These are phyloP conservation scores for Mycena metata DNA, from an alignment of 768 basidiomycete species.

Conservation along the genomic window DNA sequence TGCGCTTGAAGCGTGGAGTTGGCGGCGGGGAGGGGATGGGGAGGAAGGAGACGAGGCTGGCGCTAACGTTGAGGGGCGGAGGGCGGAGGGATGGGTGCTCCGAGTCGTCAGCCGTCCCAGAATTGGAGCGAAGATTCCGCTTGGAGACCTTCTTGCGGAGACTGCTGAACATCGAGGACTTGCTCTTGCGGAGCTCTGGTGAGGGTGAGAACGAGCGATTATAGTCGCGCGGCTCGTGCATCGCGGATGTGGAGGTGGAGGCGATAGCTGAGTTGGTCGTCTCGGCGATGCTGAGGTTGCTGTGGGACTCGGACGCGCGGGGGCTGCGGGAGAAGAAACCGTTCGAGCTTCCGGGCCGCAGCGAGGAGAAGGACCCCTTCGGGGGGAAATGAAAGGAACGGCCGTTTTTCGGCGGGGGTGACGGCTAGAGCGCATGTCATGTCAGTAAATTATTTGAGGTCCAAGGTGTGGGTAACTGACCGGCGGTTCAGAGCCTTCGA, in stretches of 20 bases:
- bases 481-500: conserved; percentile 30
- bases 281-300: conserved; percentile 37
- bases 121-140: conserved; percentile 53
- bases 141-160: conserved; percentile 57
- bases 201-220: conserved; percentile 37
- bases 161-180: conserved; percentile 62
- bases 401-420: conserved; percentile 41
- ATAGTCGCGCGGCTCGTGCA: conserved; percentile 26
- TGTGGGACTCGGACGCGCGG: conserved; percentile 39
- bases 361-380: conserved; percentile 44
- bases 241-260: conserved; percentile 23
- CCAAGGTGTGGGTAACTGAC: conserved; percentile 13
- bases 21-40: conserved; percentile 34
- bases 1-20: conserved; percentile 40
- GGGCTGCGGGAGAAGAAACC: conserved; percentile 34
- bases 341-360: conserved; percentile 35
- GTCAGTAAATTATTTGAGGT: conserved; percentile 6
- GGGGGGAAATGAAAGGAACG: conserved; percentile 44
- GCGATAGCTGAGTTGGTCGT: conserved; percentile 33
- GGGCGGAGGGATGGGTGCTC: conserved; percentile 55
- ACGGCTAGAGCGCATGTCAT: conserved; percentile 31
- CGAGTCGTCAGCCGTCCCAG: conserved; percentile 43
- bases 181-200: conserved; percentile 60
- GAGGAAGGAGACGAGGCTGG: conserved; percentile 39
- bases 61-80: conserved; percentile 50